A percentile compares a stretch with the other conserved stretches of the same genome.
phyloP scores from a whole-genome alignment of 805 yeast species.

The Zygotorulaspora danielsina region DNA sequence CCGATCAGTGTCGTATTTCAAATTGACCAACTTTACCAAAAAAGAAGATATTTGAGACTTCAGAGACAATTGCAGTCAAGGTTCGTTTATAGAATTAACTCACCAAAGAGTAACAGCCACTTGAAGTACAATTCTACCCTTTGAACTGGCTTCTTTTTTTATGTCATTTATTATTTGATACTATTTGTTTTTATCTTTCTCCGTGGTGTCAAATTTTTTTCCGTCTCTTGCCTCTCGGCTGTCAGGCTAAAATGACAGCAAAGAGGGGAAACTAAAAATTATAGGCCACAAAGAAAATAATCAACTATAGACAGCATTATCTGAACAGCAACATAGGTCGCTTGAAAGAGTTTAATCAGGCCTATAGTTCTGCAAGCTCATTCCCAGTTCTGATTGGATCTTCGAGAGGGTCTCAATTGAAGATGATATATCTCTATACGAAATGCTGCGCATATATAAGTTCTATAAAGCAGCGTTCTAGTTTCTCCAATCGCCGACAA shows the following conservation, averaged over 20 bases:
- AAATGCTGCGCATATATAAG: no score
- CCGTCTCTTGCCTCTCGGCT: slow-evolving; percentile 1
- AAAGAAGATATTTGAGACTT: background rate
- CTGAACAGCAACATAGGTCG: no score
- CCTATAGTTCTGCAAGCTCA: no score
- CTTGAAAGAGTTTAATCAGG: no score
- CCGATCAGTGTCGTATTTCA: background rate
- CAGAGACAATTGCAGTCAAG: background rate
- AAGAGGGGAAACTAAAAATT: background rate
- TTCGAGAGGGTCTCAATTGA: no score
- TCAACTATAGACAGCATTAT: no score
- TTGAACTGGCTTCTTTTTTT: background rate
- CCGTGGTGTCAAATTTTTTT: slow-evolving; percentile 5
- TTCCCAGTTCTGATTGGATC: no score
- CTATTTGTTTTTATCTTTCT: slow-evolving; percentile 4
- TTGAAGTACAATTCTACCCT: background rate
- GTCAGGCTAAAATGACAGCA: slow-evolving; percentile 3
- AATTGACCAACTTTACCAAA: background rate
- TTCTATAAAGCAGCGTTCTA: no score
- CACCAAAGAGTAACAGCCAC: no score
- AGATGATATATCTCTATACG: no score
- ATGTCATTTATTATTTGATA: slow-evolving; percentile 1
- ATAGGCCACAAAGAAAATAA: no score
- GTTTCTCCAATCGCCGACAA: slow-evolving; percentile 8
- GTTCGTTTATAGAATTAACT: background rate